Base-by-base conservation (phyloP, 164 flowering plant species). In the Chimonanthus salicifolius region DNA sequence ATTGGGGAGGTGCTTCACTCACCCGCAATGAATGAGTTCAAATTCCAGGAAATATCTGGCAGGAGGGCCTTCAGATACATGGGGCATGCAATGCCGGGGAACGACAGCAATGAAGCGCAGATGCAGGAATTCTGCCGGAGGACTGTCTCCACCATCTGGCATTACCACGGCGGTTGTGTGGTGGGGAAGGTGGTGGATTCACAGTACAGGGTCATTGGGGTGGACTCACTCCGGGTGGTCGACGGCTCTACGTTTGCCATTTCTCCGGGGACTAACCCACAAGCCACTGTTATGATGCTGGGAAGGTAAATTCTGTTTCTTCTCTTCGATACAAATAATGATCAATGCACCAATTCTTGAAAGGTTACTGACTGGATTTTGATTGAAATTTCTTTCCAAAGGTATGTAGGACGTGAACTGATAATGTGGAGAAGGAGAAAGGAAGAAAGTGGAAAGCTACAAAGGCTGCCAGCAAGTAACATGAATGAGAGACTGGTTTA, bases 111-210 rank as follows among this genome's bases (percentile, higher is more conserved):
- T 60, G 69, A 82, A 49, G 76, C 1, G 18, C 47, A 43, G 73
- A 80, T 94, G 94, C 88, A 73, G 4, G 89, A 91, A 7, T 94
- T 88, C 78, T 94, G 98, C 68, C 78, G 85, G 9, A 81, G 86
- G 5, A 90, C 97, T 3, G 98, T 94, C n/a, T 88, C 83, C 73
- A 94, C 97, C 43, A 90, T 94, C 48, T 94, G 98, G 98, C 98
- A 94, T 67, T 94, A 94, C 75, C 97, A 94, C 68, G 98, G 98
- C 0, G 98, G 98, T 11, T 88, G 96, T 70, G 72, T 89, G 5
- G 84, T 83, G 20, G 98, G 98, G 49, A 88, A 83, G 80, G 98
- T 92, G 51, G 97, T 94, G 5, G 94, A 91, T 73, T 62, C 49
- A 0, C 66, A 86, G 13, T 78, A 74, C 71, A 78, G 79, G 63